phyloP scores from a whole-genome alignment of 768 basidiomycete species.

The Lactarius deliciosus region DNA sequence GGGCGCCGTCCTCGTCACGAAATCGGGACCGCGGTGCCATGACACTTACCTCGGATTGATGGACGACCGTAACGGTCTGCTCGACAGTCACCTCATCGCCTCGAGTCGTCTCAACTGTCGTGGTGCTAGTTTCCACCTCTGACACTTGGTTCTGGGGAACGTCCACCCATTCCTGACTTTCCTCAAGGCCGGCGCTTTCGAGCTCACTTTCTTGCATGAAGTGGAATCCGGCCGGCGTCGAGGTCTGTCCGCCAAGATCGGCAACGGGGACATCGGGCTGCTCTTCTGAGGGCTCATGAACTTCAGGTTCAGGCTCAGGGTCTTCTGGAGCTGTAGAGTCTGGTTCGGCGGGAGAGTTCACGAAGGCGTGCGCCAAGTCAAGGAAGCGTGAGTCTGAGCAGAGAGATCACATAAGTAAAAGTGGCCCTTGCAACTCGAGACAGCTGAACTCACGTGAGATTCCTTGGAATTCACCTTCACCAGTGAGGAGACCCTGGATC shows the following conservation, averaged over 20 bases:
- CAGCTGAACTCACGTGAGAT: slow-evolving; percentile 54
- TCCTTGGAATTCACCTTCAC: slow-evolving; percentile 58
- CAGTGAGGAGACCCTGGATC: slow-evolving; percentile 56
- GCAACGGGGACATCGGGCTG: slow-evolving; percentile 21
- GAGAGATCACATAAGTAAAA: slow-evolving; percentile 14
- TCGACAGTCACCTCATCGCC: slow-evolving; percentile 15
- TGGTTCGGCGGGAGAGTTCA: slow-evolving; percentile 43
- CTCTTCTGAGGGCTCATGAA: slow-evolving; percentile 16
- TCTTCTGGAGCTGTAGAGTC: slow-evolving; percentile 8
- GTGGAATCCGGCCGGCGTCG: slow-evolving; percentile 52
- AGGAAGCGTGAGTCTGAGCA: slow-evolving; percentile 57
- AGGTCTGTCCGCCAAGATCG: slow-evolving; percentile 43
- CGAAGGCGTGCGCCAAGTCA: slow-evolving; percentile 54
- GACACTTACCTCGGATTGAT: slow-evolving; percentile 20
- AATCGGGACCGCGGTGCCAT: not conserved
- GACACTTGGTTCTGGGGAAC: slow-evolving; percentile 19
- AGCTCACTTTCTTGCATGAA: slow-evolving; percentile 85
- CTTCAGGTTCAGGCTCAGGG: slow-evolving; percentile 14
- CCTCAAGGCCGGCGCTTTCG: slow-evolving; percentile 42
- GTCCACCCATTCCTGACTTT: slow-evolving; percentile 29
- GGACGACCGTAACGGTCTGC: slow-evolving; percentile 9
- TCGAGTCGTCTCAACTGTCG: slow-evolving; percentile 11
- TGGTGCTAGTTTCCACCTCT: slow-evolving; percentile 8
- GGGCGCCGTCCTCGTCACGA: not conserved
- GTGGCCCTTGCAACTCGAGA: slow-evolving; percentile 9